phyloP scores from a whole-genome alignment of 2,329 filamentous ascomycete species.

The Diaporthe sp. region DNA sequence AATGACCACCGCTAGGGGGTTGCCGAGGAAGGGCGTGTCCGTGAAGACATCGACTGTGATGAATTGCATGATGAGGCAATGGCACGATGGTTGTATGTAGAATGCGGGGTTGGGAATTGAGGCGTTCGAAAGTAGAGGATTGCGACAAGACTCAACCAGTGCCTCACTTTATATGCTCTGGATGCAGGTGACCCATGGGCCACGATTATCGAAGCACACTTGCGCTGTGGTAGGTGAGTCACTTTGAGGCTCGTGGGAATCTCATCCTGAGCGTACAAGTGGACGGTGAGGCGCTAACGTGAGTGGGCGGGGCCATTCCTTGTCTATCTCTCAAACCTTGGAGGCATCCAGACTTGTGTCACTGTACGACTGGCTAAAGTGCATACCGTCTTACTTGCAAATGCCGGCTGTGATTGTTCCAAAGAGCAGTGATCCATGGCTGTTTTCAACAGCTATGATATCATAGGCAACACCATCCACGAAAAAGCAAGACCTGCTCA shows the following conservation, averaged over 20 bases:
- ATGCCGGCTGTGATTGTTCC: neutral
- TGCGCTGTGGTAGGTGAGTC: constrained; percentile 18
- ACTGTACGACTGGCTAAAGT: constrained; percentile 24
- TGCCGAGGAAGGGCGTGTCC: constrained; percentile 63
- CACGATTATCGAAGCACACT: neutral
- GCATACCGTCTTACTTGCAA: neutral
- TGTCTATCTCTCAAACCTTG: constrained; percentile 27
- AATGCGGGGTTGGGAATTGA: neutral
- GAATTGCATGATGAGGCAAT: constrained; percentile 54
- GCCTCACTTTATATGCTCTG: neutral
- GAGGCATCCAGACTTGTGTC: constrained; percentile 17
- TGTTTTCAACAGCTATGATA: constrained; percentile 1
- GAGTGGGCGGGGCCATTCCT: constrained; percentile 13
- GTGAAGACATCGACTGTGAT: constrained; percentile 72
- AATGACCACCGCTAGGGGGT: constrained; percentile 71
- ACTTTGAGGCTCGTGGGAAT: neutral
- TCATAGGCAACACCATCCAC: constrained; percentile 2
- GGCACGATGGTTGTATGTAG: neutral
- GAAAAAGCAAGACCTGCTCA: constrained; percentile 1
- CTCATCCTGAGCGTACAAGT: constrained; percentile 17
- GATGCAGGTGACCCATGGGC: neutral
- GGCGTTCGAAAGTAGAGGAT: neutral
- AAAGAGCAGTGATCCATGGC: neutral
- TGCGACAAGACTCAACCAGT: neutral
- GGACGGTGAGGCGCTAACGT: constrained; percentile 27